These are phyloP conservation scores for Onygenales sp. DNA, from an alignment of 2,329 filamentous ascomycete species.

Conservation along the genomic window DNA sequence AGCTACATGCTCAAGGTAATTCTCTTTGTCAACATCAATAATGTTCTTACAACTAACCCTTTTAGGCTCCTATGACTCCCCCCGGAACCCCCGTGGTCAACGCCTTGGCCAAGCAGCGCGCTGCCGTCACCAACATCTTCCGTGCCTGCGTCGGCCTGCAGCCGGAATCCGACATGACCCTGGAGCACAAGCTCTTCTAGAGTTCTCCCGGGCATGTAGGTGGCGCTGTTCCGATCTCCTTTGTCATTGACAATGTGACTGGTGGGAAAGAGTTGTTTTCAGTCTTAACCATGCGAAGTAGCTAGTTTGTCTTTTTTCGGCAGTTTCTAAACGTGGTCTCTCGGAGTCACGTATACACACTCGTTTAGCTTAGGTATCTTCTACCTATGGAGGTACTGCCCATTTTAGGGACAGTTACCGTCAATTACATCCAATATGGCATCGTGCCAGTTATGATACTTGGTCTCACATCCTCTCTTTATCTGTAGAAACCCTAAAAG, in stretches of 20 bases:
- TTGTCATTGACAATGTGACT: too few relatives aligned
- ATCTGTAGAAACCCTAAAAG: too few relatives aligned
- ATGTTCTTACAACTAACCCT: conserved; percentile 7
- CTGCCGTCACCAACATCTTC: conserved; percentile 94
- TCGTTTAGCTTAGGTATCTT: neutral
- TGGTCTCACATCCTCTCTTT: too few relatives aligned
- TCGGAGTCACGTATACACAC: neutral
- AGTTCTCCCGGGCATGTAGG: neutral
- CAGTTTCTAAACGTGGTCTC: neutral
- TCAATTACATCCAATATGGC: too few relatives aligned
- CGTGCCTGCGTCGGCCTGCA: conserved; percentile 92
- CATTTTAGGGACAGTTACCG: too few relatives aligned
- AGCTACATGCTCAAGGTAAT: conserved; percentile 89
- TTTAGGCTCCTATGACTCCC: conserved; percentile 81
- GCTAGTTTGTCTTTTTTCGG: neutral
- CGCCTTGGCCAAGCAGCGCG: conserved; percentile 88
- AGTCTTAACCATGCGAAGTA: too few relatives aligned
- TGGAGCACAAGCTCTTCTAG: conserved; percentile 95
- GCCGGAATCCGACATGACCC: conserved; percentile 97
- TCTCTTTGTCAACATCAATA: neutral
- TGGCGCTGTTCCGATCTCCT: neutral
- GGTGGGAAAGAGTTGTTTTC: too few relatives aligned
- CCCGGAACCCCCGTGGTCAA: conserved; percentile 94
- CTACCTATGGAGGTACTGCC: neutral
- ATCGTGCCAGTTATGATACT: too few relatives aligned